These are phyloP conservation scores for Biancaea sappan DNA, from an alignment of 306 rosid genomes.

Conservation along the genomic window DNA sequence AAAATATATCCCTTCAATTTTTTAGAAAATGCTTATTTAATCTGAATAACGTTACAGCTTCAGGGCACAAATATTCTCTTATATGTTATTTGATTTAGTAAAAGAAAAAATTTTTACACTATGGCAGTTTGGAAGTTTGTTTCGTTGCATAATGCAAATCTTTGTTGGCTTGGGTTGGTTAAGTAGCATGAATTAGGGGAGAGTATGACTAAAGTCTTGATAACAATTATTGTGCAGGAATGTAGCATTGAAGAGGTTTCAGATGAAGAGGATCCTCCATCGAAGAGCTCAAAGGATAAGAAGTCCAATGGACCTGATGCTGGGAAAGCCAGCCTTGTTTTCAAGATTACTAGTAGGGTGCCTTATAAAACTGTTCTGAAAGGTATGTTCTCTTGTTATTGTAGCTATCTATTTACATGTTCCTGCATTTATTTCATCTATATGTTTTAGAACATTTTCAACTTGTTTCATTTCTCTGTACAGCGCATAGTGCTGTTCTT, in stretches of 20 bases:
- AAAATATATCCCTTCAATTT: not conserved
- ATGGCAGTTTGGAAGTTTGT: not conserved
- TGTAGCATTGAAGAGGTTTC: conserved; percentile 79
- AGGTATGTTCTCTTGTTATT: conserved; percentile 46
- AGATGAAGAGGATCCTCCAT: conserved; percentile 77
- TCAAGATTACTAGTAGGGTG: conserved; percentile 81
- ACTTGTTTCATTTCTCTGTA: conserved; percentile 29
- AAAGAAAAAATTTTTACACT: not conserved
- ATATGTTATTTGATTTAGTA: not conserved
- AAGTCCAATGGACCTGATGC: conserved; percentile 84
- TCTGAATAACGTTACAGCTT: conserved; percentile 6
- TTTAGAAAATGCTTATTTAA: not conserved
- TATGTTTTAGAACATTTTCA: conserved; percentile 11
- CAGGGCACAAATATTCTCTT: not conserved
- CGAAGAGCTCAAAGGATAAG: conserved; percentile 88
- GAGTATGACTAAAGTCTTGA: conserved; percentile 7
- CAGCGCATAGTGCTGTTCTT: conserved; percentile 84
- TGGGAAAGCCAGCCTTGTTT: conserved; percentile 75
- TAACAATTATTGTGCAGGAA: conserved; percentile 57
- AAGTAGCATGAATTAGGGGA: not conserved
- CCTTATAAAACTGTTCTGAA: conserved; percentile 92
- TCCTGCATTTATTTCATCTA: not conserved
- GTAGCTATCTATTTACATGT: not conserved
- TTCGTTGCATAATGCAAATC: not conserved
- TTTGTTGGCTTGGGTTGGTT: not conserved